These are phyloP conservation scores for Sporothrix protearum DNA, from an alignment of 2,329 filamentous ascomycete genomes.

Conservation along the genomic window DNA sequence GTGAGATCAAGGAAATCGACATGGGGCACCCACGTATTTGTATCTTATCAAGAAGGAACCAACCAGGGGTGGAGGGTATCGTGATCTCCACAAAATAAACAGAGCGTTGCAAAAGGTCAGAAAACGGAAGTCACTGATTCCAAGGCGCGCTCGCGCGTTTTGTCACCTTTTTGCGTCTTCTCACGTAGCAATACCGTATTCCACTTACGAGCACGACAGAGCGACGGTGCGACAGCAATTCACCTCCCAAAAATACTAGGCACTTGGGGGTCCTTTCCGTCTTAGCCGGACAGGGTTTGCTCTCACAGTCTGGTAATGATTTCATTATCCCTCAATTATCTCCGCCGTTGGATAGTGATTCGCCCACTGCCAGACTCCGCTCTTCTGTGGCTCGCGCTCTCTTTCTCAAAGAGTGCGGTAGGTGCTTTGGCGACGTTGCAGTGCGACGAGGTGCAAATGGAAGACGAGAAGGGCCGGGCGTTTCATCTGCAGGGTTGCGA, in stretches of 20 bases:
- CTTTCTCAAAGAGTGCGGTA: background rate
- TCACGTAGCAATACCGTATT: background rate
- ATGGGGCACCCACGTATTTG: slow-evolving; percentile 1
- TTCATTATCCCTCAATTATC: background rate
- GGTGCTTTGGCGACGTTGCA: slow-evolving; percentile 1
- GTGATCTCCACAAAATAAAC: slow-evolving; percentile 10
- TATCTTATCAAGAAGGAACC: slow-evolving; percentile 7
- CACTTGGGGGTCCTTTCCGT: background rate
- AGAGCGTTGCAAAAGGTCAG: background rate
- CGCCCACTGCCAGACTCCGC: background rate
- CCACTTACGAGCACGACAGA: slow-evolving; percentile 5
- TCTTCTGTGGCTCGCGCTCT: slow-evolving; percentile 1
- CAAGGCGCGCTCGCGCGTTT: background rate
- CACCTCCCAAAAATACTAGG: background rate
- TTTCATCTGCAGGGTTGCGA: too few relatives aligned
- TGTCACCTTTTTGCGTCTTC: slow-evolving; percentile 2
- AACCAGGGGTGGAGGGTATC: slow-evolving; percentile 1
- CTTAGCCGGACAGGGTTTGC: background rate
- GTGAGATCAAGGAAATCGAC: slow-evolving; percentile 3
- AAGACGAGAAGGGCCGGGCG: background rate
- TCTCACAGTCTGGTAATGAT: background rate
- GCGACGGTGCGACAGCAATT: background rate
- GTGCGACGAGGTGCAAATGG: background rate
- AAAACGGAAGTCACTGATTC: slow-evolving; percentile 8
- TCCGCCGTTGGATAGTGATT: background rate